A percentile compares a stretch with the other conserved stretches of the same genome.
phyloP scores from a whole-genome alignment of 257 asterid species.

The Coffea eugenioides region DNA sequence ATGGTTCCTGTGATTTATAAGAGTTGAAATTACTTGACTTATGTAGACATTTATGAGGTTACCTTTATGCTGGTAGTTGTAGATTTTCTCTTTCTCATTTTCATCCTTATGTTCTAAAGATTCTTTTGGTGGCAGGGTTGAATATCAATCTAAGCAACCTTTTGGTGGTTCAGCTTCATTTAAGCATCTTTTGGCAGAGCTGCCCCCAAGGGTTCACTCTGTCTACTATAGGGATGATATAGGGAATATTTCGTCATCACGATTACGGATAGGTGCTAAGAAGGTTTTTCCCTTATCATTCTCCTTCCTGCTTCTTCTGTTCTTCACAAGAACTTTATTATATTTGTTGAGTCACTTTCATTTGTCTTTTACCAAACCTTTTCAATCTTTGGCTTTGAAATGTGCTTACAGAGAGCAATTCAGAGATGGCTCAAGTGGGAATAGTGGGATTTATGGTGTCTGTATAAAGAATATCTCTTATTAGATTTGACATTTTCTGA shows the following conservation, averaged over 20 bases:
- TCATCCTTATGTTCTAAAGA: slow-evolving; percentile 21
- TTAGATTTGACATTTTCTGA: not conserved
- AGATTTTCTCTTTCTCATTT: slow-evolving; percentile 9
- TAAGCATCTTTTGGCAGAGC: slow-evolving; percentile 85
- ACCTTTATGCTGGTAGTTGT: not conserved
- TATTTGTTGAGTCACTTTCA: not conserved
- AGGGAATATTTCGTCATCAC: slow-evolving; percentile 93
- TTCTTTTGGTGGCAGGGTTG: slow-evolving; percentile 69
- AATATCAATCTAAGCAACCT: slow-evolving; percentile 74
- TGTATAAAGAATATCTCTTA: not conserved
- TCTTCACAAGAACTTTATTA: not conserved
- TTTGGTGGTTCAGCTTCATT: slow-evolving; percentile 79
- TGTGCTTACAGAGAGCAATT: not conserved
- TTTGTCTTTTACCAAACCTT: not conserved
- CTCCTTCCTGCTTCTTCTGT: slow-evolving; percentile 7
- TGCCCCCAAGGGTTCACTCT: slow-evolving; percentile 97
- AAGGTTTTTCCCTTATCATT: slow-evolving; percentile 50
- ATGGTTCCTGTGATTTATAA: not conserved
- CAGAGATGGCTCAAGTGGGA: not conserved
- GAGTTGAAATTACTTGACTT: not conserved
- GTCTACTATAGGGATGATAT: slow-evolving; percentile 96
- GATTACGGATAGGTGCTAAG: slow-evolving; percentile 64
- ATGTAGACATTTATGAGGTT: not conserved
- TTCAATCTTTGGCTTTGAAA: not conserved
- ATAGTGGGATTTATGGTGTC: not conserved